Evolutionary conservation across 768 basidiomycete species (phyloP), one percentile per base, ranked within the genome.

Genomic region (Hygrophorus pudorinus): DNA sequence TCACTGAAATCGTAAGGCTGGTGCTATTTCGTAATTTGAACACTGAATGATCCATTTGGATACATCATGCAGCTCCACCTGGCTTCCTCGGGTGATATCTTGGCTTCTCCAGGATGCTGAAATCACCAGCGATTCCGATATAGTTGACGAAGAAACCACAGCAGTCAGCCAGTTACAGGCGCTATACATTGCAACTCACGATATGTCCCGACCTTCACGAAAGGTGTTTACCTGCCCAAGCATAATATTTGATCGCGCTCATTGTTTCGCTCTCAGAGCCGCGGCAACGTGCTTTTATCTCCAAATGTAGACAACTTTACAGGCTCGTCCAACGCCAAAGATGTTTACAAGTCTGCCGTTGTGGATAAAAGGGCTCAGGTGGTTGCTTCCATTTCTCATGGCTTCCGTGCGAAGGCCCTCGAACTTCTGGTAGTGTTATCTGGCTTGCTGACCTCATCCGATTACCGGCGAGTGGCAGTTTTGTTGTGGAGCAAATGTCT

Each of bases 361-460:
- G 67, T 76, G 21, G 51, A 55, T 4, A 54, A 63, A 36, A 65
- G 66, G 39, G 51, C 58, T 41, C 14, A 66, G 24, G 53, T 78
- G 24, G 42, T 78, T 9, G 54, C 61, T 9, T 72, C 72, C 3
- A 56, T 78, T 4, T 53, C 63, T 4, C 71, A 66, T 46, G 71
- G 72, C 4, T 70, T 75, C 44, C 48, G 61, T 1, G 58, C 65
- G 4, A 73, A 71, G 48, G 64, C 70, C 3, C 60, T 82, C 51
- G 73, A 78, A 47, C 65, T 87, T 9, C 63, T 87, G 12, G 84
- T 86, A 5, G 59, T 73, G 2, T 65, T 85, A 44, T 81, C 78
- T 3, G 68, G 71, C 0, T 53, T 80, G 30, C 55, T 86, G 27
- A 62, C 63, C 5, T 45, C 60, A 1, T 67, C 71, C 5, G 75